Conservation (phyloP, 2,329 filamentous ascomycete species). For the Botrytis hyacinthi region DNA sequence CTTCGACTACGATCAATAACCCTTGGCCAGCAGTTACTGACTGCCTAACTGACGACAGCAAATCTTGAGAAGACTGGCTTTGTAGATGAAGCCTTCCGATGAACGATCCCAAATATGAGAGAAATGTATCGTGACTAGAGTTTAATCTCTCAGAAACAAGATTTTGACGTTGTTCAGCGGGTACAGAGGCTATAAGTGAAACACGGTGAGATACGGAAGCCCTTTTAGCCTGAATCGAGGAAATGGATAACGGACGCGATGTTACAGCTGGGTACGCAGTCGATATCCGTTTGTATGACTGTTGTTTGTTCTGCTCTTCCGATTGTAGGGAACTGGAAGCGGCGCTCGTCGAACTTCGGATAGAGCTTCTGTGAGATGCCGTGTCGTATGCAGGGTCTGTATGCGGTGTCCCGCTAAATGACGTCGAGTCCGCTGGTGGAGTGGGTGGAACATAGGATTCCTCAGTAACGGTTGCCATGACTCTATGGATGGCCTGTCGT, state of each 20-base stretch:
- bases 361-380: constrained; percentile 36
- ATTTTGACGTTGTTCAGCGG: constrained; percentile 62
- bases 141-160: constrained; percentile 82
- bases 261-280: constrained; percentile 28
- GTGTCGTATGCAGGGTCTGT: constrained; percentile 44
- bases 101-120: constrained; percentile 89
- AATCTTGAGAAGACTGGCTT: constrained; percentile 82
- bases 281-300: constrained; percentile 36
- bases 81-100: constrained; percentile 87
- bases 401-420: constrained; percentile 45
- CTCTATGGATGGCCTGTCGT: constrained; percentile 52
- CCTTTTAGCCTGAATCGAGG: constrained; percentile 32
- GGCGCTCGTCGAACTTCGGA: constrained; percentile 36
- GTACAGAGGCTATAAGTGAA: constrained; percentile 69
- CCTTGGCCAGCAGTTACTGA: constrained; percentile 79
- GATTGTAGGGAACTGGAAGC: constrained; percentile 30
- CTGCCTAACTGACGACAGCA: constrained; percentile 78
- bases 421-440: constrained; percentile 57
- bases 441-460: constrained; percentile 60
- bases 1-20: constrained; percentile 75
- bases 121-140: constrained; percentile 78
- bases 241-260: constrained; percentile 34
- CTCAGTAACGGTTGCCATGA: constrained; percentile 59
- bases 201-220: constrained; percentile 61
- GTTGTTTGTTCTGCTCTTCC: constrained; percentile 36